A percentile compares a stretch with the other conserved stretches of the same genome.
phyloP scores from a whole-genome alignment of 2,329 filamentous ascomycete genomes.

The Periglandula ipomoeae region DNA sequence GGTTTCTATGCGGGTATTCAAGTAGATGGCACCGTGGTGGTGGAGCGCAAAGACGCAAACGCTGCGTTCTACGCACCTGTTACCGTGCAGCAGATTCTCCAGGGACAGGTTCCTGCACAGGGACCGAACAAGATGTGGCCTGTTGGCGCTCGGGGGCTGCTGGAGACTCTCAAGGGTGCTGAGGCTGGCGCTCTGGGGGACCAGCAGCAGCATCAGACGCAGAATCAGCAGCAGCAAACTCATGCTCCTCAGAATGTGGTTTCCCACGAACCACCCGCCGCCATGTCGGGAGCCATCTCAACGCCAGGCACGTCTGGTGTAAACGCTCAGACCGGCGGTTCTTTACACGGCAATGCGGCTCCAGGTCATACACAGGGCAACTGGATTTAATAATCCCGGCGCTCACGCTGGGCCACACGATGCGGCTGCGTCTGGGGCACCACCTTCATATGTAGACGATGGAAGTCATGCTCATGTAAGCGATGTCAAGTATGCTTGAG shows the following conservation, averaged over 20 bases:
- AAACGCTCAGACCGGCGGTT: background rate
- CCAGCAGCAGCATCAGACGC: background rate
- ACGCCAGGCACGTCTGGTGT: too few relatives aligned
- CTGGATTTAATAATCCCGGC: background rate
- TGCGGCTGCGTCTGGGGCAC: constrained; percentile 3
- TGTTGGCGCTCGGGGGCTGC: constrained; percentile 19
- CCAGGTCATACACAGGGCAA: background rate
- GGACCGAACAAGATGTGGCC: constrained; percentile 22
- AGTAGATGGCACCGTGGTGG: constrained; percentile 77
- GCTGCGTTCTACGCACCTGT: constrained; percentile 67
- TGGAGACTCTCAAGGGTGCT: constrained; percentile 22
- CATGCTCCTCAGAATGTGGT: background rate
- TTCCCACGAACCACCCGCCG: background rate
- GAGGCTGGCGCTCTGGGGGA: constrained; percentile 18
- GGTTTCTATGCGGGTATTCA: constrained; percentile 83
- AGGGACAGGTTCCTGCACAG: constrained; percentile 26
- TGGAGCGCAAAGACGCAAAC: constrained; percentile 82
- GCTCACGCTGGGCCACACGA: background rate
- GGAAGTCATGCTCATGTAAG: constrained; percentile 7
- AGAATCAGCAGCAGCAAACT: background rate
- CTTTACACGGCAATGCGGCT: background rate
- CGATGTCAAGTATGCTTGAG: constrained; percentile 7
- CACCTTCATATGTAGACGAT: constrained; percentile 8
- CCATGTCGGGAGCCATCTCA: background rate
- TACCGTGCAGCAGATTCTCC: constrained; percentile 37